phyloP scores from a whole-genome alignment of 306 rosid species.

The Morella rubra region DNA sequence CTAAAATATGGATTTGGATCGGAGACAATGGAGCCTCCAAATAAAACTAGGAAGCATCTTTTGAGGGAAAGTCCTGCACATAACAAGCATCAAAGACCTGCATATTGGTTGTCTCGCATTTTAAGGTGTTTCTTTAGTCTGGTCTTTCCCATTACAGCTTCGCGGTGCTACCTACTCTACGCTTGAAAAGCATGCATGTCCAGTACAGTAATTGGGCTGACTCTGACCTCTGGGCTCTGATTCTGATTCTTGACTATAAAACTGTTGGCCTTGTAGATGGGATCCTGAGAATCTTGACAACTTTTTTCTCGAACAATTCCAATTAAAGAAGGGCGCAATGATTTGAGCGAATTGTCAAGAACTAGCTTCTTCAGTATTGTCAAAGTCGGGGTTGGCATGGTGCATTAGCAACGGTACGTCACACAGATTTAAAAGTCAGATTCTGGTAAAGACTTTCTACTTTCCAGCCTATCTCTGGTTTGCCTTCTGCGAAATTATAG shows the following conservation, averaged over 20 bases:
- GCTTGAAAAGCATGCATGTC: too few relatives aligned
- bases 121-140: too few relatives aligned
- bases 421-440: neutral
- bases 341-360: neutral
- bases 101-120: too few relatives aligned
- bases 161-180: too few relatives aligned
- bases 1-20: neutral
- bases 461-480: conserved; percentile 30
- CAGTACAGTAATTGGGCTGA: too few relatives aligned
- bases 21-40: neutral
- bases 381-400: conserved; percentile 17
- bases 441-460: neutral
- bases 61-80: too few relatives aligned
- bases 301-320: conserved; percentile 5
- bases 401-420: conserved; percentile 11
- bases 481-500: conserved; percentile 4
- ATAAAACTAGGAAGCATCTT: too few relatives aligned
- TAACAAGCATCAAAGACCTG: too few relatives aligned
- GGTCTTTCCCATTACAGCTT: too few relatives aligned
- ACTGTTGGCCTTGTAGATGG: too few relatives aligned
- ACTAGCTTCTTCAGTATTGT: conserved; percentile 10
- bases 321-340: conserved; percentile 20
- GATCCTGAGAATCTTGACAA: neutral
- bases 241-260: too few relatives aligned
- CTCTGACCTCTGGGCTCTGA: too few relatives aligned